Evolutionary conservation across 2,329 filamentous ascomycete species (phyloP), one percentile per base, ranked within the genome.

Genomic region (Fusarium sororula): DNA sequence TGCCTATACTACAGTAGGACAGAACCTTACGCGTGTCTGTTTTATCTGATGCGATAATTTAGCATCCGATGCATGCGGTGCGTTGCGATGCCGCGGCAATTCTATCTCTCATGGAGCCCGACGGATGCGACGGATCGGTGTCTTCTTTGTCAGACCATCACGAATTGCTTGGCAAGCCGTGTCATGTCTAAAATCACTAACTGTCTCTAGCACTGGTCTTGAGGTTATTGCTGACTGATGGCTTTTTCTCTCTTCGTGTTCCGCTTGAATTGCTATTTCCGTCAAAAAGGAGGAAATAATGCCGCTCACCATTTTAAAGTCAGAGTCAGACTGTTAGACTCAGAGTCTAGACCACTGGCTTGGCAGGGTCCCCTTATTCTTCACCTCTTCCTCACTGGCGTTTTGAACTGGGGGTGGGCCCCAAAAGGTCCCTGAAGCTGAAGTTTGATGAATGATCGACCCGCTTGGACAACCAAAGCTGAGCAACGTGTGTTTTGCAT

Each of bases 291-390:
- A 59, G 58, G 62, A 63, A 72, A 50, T 63, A 54, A 54, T 53
- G 38, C 62, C 60, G 56, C 51, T 20, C 44, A 22, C 17, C 35
- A 28, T 55, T 39, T 41, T 54, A 28, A 28, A 38, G 35, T 39
- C 20, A 54, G 54, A 59, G 32, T 59, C 30, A 59, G 30, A 44
- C 15, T 24, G 20, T 44, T 15, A 37, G 55, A 50, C 47, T 42
- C 45, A 59, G 44, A 63, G 60, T 77, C 75, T 71, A 76, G 75
- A 69, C 63, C 50, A 17, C 37, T 47, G 66, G 61, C 68, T 73
- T 76, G 66, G 59, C 71, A 72, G 62, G 67, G 71, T 59, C 63
- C 61, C 65, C 56, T 37, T 60, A 42, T 57, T 65, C 61, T 58
- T 48, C 59, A 55, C 50, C 32, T 35, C 32, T 35, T 35, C 15